phyloP scores from a whole-genome alignment of 1,284 basidiomycete species.

The Cryptococcus sp. region DNA sequence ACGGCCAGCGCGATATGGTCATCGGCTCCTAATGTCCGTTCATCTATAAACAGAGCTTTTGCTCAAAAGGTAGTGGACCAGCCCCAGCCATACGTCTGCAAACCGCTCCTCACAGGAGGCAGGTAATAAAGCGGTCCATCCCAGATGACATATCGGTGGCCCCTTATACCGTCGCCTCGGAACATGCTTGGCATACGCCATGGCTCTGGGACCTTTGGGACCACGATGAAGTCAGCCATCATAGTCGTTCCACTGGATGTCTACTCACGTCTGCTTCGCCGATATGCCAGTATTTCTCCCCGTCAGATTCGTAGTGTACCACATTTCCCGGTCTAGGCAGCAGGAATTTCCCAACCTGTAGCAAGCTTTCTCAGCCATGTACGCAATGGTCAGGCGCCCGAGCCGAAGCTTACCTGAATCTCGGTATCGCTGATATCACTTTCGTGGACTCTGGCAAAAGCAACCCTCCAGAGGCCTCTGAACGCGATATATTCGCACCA shows the following conservation, averaged over 20 bases:
- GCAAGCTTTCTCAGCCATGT: background rate
- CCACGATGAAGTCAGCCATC: background rate
- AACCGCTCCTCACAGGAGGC: constrained; percentile 39
- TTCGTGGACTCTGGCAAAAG: constrained; percentile 51
- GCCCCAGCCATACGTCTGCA: constrained; percentile 37
- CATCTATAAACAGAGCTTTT: background rate
- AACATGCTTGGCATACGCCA: constrained; percentile 52
- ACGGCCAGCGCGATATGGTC: background rate
- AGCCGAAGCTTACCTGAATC: constrained; percentile 55
- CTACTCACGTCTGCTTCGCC: constrained; percentile 61
- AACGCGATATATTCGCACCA: constrained; percentile 91
- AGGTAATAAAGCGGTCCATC: constrained; percentile 53
- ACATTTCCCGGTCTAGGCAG: constrained; percentile 63
- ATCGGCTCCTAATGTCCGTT: background rate
- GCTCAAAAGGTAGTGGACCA: constrained; percentile 13
- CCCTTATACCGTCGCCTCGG: constrained; percentile 43
- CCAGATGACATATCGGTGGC: constrained; percentile 47
- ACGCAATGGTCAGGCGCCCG: background rate
- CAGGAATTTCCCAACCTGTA: constrained; percentile 76
- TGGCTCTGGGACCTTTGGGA: constrained; percentile 56
- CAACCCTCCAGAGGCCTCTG: constrained; percentile 74
- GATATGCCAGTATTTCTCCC: constrained; percentile 67
- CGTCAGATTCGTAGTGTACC: constrained; percentile 63
- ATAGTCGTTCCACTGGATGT: background rate
- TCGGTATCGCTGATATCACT: constrained; percentile 52